Conservation (phyloP, 2,329 filamentous ascomycete genomes). For the Fusarium sp. region DNA sequence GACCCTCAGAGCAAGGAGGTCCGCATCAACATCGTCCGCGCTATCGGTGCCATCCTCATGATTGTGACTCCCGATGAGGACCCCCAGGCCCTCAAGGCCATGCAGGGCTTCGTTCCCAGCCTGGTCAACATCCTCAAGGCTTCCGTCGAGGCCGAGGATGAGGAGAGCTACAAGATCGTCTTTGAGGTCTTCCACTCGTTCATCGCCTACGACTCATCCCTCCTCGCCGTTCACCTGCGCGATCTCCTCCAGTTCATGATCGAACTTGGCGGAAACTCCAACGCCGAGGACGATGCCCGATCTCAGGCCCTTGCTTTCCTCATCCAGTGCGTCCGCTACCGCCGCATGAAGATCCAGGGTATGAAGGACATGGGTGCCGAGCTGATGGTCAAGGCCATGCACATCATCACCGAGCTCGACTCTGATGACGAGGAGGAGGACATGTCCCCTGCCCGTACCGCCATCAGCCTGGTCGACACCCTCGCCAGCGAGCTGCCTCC, state of each 20-base stretch:
- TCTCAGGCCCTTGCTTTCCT: constrained; percentile 94
- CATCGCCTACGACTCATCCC: constrained; percentile 88
- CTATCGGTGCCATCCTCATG: constrained; percentile 89
- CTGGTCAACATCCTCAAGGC: constrained; percentile 94
- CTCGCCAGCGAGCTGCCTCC: constrained; percentile 91
- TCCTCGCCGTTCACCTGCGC: constrained; percentile 88
- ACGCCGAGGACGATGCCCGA: constrained; percentile 87
- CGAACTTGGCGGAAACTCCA: constrained; percentile 82
- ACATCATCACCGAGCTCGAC: constrained; percentile 91
- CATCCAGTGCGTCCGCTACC: constrained; percentile 91
- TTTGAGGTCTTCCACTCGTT: constrained; percentile 99
- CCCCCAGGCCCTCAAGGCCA: constrained; percentile 77
- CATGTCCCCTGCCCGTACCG: constrained; percentile 83
- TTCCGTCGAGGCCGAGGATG: constrained; percentile 83
- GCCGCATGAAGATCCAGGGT: constrained; percentile 95
- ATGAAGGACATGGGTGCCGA: constrained; percentile 87
- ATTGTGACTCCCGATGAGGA: constrained; percentile 92
- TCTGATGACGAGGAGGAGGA: constrained; percentile 85
- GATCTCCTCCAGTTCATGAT: constrained; percentile 96
- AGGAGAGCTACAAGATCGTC: constrained; percentile 89
- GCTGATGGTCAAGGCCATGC: constrained; percentile 88
- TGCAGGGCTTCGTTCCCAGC: constrained; percentile 85
- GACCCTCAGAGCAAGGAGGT: constrained; percentile 94
- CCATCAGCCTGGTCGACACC: constrained; percentile 89
- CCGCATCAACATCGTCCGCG: constrained; percentile 93